These are phyloP conservation scores for Onygenales sp. DNA, from an alignment of 2,329 filamentous ascomycete genomes.

Conservation along the genomic window DNA sequence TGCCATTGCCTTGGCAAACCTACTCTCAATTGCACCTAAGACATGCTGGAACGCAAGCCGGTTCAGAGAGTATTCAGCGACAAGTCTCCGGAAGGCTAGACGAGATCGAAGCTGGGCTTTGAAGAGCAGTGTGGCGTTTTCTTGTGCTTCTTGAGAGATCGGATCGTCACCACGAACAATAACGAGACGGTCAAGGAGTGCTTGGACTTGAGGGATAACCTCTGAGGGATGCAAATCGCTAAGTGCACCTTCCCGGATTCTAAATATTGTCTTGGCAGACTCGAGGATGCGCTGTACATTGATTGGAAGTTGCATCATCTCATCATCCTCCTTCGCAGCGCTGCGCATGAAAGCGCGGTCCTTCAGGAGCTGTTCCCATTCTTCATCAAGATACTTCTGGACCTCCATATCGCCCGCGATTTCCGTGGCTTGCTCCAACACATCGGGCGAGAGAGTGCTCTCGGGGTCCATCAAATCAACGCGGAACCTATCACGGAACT, in stretches of 20 bases:
- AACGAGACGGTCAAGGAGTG: conserved; percentile 65
- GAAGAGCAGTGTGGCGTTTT: conserved; percentile 81
- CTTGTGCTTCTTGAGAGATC: conserved; percentile 77
- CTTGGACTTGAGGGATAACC: conserved; percentile 69
- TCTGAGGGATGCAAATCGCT: conserved; percentile 86
- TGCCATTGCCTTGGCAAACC: conserved; percentile 77
- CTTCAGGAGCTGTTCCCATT: conserved; percentile 69
- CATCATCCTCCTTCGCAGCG: conserved; percentile 67
- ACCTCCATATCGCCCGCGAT: conserved; percentile 79
- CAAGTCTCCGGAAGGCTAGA: conserved; percentile 85
- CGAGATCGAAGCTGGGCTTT: conserved; percentile 85
- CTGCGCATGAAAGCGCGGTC: conserved; percentile 67
- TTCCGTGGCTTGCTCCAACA: conserved; percentile 78
- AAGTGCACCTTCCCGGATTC: conserved; percentile 72
- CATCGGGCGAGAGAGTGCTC: conserved; percentile 54
- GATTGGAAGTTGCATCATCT: conserved; percentile 82
- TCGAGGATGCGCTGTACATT: conserved; percentile 88
- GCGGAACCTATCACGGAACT: conserved; percentile 73
- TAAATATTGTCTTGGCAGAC: conserved; percentile 81
- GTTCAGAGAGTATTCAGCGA: conserved; percentile 74
- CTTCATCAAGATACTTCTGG: conserved; percentile 76
- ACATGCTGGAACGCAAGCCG: conserved; percentile 90
- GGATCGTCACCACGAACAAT: conserved; percentile 78
- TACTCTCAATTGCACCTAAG: conserved; percentile 77
- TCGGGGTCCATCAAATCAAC: conserved; percentile 74